A percentile compares a stretch with the other conserved stretches of the same genome.
Evolutionary conservation across 257 asterid genomes (phyloP).

Genomic region (Gentiana dahurica): DNA sequence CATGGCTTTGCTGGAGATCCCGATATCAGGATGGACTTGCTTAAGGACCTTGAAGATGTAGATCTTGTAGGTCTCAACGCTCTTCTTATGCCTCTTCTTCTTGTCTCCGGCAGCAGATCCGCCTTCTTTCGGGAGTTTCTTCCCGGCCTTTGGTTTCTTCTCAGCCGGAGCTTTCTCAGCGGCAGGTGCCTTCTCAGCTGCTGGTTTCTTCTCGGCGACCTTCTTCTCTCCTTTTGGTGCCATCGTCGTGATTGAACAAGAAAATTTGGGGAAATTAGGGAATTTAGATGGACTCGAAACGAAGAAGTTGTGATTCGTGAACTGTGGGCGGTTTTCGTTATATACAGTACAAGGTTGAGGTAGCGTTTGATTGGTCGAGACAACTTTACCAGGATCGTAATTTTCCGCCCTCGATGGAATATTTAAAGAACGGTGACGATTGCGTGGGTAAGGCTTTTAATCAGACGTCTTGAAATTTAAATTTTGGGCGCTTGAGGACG

Average conservation of each 20-base stretch:
- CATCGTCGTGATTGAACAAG: constrained; percentile 1
- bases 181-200: constrained; percentile 28
- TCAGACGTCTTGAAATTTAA: background rate
- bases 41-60: too few species aligned
- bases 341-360: background rate
- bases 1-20: constrained; percentile 21
- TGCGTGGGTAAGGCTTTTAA: background rate
- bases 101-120: constrained; percentile 6
- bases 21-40: background rate
- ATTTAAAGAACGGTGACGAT: constrained; percentile 4
- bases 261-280: background rate
- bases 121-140: constrained; percentile 23
- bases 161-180: constrained; percentile 15
- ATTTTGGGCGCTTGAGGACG: background rate
- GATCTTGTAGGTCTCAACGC: too few species aligned
- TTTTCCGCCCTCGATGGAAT: constrained; percentile 4
- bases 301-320: too few species aligned
- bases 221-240: constrained; percentile 3
- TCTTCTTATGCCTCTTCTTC: too few species aligned
- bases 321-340: background rate
- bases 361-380: constrained; percentile 6
- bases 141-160: too few species aligned
- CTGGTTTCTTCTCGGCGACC: background rate
- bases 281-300: background rate
- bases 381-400: constrained; percentile 3